A percentile compares a stretch with the other conserved stretches of the same genome.
phyloP scores from a whole-genome alignment of 2,329 filamentous ascomycete genomes.

The Emergomyces pasteurianus region DNA sequence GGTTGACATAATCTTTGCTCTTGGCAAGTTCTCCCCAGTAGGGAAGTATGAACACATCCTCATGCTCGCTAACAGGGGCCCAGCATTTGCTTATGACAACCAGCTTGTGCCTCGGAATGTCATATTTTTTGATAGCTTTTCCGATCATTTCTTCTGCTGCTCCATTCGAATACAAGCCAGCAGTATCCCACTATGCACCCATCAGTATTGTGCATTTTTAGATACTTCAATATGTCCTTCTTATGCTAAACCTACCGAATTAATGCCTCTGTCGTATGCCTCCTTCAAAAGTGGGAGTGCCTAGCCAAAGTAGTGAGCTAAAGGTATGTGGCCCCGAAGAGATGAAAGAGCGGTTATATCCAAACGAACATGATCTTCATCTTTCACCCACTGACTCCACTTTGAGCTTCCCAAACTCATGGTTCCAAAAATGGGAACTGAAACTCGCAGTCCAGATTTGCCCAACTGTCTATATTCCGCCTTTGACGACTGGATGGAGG shows the following conservation, averaged over 20 bases:
- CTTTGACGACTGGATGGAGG: conserved; percentile 2
- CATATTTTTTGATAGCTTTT: conserved; percentile 48
- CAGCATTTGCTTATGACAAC: conserved; percentile 47
- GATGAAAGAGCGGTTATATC: neutral
- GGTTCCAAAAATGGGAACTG: conserved; percentile 15
- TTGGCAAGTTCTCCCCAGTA: conserved; percentile 29
- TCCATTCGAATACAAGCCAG: conserved; percentile 44
- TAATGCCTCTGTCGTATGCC: conserved; percentile 11
- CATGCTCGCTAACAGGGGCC: conserved; percentile 25
- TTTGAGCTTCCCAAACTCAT: conserved; percentile 9
- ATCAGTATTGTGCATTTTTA: neutral
- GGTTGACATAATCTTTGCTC: conserved; percentile 40
- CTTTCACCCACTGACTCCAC: conserved; percentile 7
- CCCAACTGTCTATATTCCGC: conserved; percentile 7
- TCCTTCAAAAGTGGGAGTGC: conserved; percentile 12
- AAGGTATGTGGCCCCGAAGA: neutral
- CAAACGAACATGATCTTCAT: conserved; percentile 6
- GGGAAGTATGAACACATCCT: conserved; percentile 21
- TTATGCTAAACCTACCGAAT: conserved; percentile 8
- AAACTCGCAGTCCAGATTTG: conserved; percentile 15
- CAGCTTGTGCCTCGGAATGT: conserved; percentile 45
- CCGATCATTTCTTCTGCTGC: conserved; percentile 41
- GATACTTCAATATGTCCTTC: neutral
- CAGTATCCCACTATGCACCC: conserved; percentile 18
- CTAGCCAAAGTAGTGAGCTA: conserved; percentile 1